Base-by-base conservation (phyloP, 1,139 yeast species). In the Lodderomyces oxycetoniae region DNA sequence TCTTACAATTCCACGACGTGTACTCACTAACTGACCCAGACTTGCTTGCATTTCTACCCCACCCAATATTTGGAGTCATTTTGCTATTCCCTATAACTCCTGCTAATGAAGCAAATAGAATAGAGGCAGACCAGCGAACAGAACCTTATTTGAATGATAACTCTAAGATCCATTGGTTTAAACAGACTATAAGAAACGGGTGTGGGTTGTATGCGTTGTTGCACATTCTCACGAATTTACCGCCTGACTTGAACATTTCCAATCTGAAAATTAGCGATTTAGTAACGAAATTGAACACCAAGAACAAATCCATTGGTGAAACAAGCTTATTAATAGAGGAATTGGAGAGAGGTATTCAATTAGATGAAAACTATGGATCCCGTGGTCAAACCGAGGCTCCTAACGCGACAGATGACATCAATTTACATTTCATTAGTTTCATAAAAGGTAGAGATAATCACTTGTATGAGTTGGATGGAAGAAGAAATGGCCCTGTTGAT, bases 191-290 rank as follows among this genome's bases (percentile, higher is more conserved):
- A 25, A 77, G 77, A 41, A 91, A 91, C 55, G 95, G 95, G 0
- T 91, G 98, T 61, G 98, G 98, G 4, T 72, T 93, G 31, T 87
- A 84, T 58, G 98, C 95, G 0, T 59, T 91, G 32, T 60, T 91
- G 20, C 97, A 91, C 50, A 67, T 85, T 0, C 58, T 87, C 26
- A 59, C 79, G 19, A 91, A 91, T 52, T 61, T 83, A 35, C 74
- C 78, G 2, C 44, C 50, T 2, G 77, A 71, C 22, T 57, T 57
- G 40, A 67, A 56, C 42, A 71, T 55, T 38, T 51, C 50, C 28
- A 67, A 57, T 38, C 63, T 59, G 61, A 43, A 61, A 16, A 41
- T 67, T 14, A 47, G 54, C 30, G 49, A 52, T 17, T 50, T 61
- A 53, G 40, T 48, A 46, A 46, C 28, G 47, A 64, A 38, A 42